Base-by-base conservation (phyloP, 169 alveolate species). In the Cryptosporidium xiaoi region DNA sequence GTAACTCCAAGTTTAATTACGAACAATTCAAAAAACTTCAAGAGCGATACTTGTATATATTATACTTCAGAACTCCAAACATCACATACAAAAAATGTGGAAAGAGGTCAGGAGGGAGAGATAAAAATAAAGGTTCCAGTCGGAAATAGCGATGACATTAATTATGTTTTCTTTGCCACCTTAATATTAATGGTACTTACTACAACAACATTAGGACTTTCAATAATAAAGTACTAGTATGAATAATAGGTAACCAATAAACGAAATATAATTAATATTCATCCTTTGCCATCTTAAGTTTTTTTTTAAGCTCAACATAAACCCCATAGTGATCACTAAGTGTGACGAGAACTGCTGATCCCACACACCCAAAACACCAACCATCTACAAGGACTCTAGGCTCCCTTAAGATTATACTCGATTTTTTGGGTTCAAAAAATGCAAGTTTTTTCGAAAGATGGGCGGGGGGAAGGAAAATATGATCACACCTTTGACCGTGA, bases 261-360 rank as follows among this genome's bases (percentile, higher is more conserved):
- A 15, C 31, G 48, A 34, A 66, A 18, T 69, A 50, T 67, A 67
- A 29, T 69, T 53, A 69, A 51, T 69, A 69, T 53, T 44, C 34
- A 44, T 69, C 29, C 20, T 62, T 53, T 46, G 51, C 20, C 51
- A n/a, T 27, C 27, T 51, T 16, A n/a, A 56, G 13, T 27, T 20
- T 69, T 90, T 92, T 34, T 93, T 92, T 71, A 55, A 95, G 91
- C 53, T 91, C 92, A 65, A 95, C 92, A 58, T 92, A 91, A 33
- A 95, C 90, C 44, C 96, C 97, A 65, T 95, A 95, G 84, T 95
- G 97, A 51, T 95, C 97, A 16, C 96, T 93, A 51, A 95, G 91
- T 3, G 97, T 95, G 65, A 95, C 97, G 40, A 94, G 92, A 92
- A 92, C 91, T 15, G 93, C 93, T 82, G 92, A 92, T 60, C 93